Evolutionary conservation across 306 rosid genomes (phyloP), one percentile per base, ranked within the genome.

Genomic region (Acacia melanoxylon): DNA sequence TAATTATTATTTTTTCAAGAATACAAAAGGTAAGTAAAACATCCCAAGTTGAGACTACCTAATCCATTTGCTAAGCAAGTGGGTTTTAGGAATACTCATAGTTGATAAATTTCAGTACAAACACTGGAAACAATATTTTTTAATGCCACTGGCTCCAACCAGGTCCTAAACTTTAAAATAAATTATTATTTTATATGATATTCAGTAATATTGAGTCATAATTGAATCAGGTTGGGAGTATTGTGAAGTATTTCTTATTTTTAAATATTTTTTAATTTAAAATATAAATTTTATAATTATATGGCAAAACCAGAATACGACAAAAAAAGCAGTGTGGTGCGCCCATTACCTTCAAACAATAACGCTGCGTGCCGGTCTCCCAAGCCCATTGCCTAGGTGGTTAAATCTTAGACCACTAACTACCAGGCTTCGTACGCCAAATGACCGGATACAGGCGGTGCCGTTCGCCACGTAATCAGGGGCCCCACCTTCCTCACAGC

Each of bases 401-500:
- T 37, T 1, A 19, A 59, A 54, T 63, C 15, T 31, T 2, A 20
- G 25, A 80, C 87, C 82, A 63, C 76, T n/a, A 65, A 16, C 49
- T 58, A 8, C 45, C 40, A 24, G 33, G 33, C 12, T 13, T 4
- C 24, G 56, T 15, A 25, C 76, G 59, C 40, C 8, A 72, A 22
- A 42, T 52, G 68, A 91, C 94, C 84, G 83, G 85, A 2, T 17
- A 27, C 79, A 11, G 33, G 37, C 75, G 80, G 90, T 83, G 0
- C 20, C 9, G 2, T 54, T 11, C 5, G 75, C 89, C 91, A 89
- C 86, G 84, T 86, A 52, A 66, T 0, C 6, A 1, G 0, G 19
- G 86, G 86, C 17, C 89, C 98, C 97, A 88, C 89, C 37, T 89
- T 48, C 5, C 0, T 74, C 63, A 81, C 90, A 82, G 88, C 85